These are phyloP conservation scores for Lagenidium sp. DNA, from an alignment of 352 stramenopile genomes.

Conservation along the genomic window DNA sequence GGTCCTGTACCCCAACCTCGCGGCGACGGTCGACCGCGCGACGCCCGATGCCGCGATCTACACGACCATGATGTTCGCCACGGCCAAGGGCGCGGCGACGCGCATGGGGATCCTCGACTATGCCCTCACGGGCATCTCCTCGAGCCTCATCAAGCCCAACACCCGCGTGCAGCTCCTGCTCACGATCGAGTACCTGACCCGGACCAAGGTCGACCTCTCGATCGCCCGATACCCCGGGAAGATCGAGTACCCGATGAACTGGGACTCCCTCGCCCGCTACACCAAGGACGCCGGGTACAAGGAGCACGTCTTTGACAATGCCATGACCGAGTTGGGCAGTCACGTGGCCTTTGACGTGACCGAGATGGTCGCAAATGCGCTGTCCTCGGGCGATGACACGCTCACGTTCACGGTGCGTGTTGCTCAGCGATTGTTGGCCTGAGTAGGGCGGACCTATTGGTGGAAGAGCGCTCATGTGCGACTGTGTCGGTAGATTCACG, in stretches of 20 bases:
- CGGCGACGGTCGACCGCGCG: constrained; percentile 41
- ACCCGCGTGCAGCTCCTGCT: constrained; percentile 66
- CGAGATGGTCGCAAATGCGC: constrained; percentile 45
- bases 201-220: constrained; percentile 36
- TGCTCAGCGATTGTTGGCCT: not conserved
- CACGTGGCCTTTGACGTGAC: constrained; percentile 78
- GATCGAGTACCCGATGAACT: constrained; percentile 54
- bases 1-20: constrained; percentile 48
- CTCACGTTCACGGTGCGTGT: constrained; percentile 43
- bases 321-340: constrained; percentile 35
- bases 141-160: constrained; percentile 48
- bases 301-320: constrained; percentile 46
- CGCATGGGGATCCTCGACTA: constrained; percentile 71
- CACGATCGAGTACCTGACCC: constrained; percentile 46
- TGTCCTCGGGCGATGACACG: constrained; percentile 32
- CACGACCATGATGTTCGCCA: constrained; percentile 46
- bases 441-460: not conserved
- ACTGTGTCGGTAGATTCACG: constrained; percentile 38
- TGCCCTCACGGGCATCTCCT: constrained; percentile 48
- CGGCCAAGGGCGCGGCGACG: constrained; percentile 22
- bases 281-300: constrained; percentile 23
- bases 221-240: constrained; percentile 29
- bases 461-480: not conserved
- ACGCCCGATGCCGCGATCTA: constrained; percentile 34
- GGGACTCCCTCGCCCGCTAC: constrained; percentile 30